Conservation (phyloP, 2,329 filamentous ascomycete genomes). For the Teratosphaeriaceae sp. region DNA sequence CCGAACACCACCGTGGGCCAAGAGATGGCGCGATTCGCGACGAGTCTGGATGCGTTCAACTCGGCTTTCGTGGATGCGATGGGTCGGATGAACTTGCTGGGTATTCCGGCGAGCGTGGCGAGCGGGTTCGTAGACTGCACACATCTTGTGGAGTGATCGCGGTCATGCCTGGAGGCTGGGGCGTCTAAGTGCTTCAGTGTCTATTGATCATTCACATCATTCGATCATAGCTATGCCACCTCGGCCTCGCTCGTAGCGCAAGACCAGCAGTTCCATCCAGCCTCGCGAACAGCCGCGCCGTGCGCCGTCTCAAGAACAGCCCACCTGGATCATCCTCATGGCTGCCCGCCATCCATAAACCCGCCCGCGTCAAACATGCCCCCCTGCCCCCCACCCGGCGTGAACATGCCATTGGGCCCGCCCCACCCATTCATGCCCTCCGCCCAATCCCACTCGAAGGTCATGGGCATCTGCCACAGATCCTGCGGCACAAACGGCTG, state of each 20-base stretch:
- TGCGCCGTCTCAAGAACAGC: no score
- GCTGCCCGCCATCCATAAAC: not conserved
- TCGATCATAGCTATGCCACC: no score
- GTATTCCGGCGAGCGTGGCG: not conserved
- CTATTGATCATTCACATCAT: no score
- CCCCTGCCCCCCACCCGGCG: slow-evolving; percentile 25
- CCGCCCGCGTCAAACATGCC: slow-evolving; percentile 11
- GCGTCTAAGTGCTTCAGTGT: no score
- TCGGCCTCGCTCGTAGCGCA: not conserved
- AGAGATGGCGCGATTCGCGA: slow-evolving; percentile 28
- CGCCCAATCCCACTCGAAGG: slow-evolving; percentile 82
- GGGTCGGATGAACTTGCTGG: not conserved
- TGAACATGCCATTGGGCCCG: not conserved
- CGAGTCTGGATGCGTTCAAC: slow-evolving; percentile 22
- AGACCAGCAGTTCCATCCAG: not conserved
- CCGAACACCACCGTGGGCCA: slow-evolving; percentile 22
- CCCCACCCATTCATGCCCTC: slow-evolving; percentile 28
- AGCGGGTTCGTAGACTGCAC: not conserved
- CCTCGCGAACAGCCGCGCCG: no score
- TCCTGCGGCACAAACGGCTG: slow-evolving; percentile 89
- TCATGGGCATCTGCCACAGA: slow-evolving; percentile 93
- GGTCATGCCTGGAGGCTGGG: not conserved
- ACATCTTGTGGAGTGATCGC: not conserved
- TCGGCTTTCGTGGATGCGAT: not conserved
- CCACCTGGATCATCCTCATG: no score